Percentiles rank a stretch among this genome's conserved stretches.
phyloP scores from a whole-genome alignment of 2,329 filamentous ascomycete species.

The Lasiodiplodia sp. region DNA sequence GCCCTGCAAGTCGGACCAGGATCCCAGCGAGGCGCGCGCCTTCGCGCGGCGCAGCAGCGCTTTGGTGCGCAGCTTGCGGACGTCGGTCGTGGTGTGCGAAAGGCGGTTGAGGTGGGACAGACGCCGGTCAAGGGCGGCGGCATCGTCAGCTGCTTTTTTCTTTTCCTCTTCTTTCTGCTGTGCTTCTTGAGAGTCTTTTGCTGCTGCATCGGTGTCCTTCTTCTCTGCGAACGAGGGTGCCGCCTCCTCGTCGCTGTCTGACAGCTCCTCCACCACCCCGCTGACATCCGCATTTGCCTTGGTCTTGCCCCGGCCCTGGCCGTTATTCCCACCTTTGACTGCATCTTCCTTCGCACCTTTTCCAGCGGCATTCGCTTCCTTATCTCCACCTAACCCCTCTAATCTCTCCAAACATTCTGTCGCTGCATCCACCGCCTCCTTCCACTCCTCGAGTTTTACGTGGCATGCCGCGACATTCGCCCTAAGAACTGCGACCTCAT shows the following conservation, averaged over 20 bases:
- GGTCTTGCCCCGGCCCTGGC: slow-evolving; percentile 35
- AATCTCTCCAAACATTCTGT: slow-evolving; percentile 76
- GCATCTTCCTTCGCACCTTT: slow-evolving; percentile 30
- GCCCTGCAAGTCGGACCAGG: slow-evolving; percentile 81
- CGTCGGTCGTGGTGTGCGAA: slow-evolving; percentile 60
- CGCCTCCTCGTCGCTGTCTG: slow-evolving; percentile 55
- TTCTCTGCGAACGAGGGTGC: slow-evolving; percentile 39
- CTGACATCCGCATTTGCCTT: slow-evolving; percentile 48
- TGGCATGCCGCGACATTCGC: slow-evolving; percentile 92
- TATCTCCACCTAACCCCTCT: slow-evolving; percentile 64
- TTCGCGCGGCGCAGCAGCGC: slow-evolving; percentile 80
- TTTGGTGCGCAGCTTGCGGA: slow-evolving; percentile 81
- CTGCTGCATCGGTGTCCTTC: slow-evolving; percentile 43
- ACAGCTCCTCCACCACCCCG: slow-evolving; percentile 42
- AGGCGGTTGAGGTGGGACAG: slow-evolving; percentile 33
- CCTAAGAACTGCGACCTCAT: slow-evolving; percentile 84
- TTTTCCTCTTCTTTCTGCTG: slow-evolving; percentile 51
- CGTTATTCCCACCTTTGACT: slow-evolving; percentile 33
- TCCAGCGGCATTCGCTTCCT: slow-evolving; percentile 33
- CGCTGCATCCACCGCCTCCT: slow-evolving; percentile 77
- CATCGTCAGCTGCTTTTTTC: slow-evolving; percentile 45
- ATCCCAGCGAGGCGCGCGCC: slow-evolving; percentile 72
- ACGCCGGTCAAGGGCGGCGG: not conserved
- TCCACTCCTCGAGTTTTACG: slow-evolving; percentile 85
- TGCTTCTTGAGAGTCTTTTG: slow-evolving; percentile 42